Base-by-base conservation (phyloP, 495 filamentous ascomycete genomes). In the Penicillium nucicola region DNA sequence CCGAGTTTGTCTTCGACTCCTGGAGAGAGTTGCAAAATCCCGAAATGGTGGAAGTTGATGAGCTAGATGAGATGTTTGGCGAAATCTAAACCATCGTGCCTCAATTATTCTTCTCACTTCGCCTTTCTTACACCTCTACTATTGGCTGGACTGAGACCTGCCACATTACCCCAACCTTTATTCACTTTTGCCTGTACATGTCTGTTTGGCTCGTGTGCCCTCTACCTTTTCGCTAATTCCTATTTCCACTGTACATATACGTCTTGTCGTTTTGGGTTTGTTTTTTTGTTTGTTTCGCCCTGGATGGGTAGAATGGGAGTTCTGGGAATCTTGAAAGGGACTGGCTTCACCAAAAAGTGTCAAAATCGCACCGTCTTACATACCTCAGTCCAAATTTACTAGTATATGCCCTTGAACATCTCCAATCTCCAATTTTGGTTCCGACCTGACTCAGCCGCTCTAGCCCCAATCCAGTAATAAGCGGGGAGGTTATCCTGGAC, bases 11-110 rank as follows among this genome's bases (percentile, higher is more conserved):
- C 15, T 64, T 75, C 44, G 70, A 71, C 47, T 76, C 74, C 18
- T 75, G 71, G 70, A 62, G 84, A 70, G 87, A 90, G 54, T 74
- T 88, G 55, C 78, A 84, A 51, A 92, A 85, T 66, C 91, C 90
- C 1, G 93, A 97, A 69, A 89, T 82, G 45, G 83, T 98, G 42
- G 89, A 90, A 69, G 78, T 98, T 30, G 88, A 95, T 38, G 93
- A 98, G 76, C 80, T 98, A 2, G 93, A 98, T 63, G 84, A 90
- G 49, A 79, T 97, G 72, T 81, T 98, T 65, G 74, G 66, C 43
- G 74, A 75, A 55, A 69, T 77, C 57, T 77, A 61, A 70, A 54
- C 47, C 20, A 32, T 48, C 30, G 14, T 48, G 19, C 19, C 33
- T 43, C 28, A 30, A 20, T 30, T 18, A 28, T 41, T 12, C 5